These are phyloP conservation scores for Candida takata DNA, from an alignment of 805 yeast genomes.

Conservation along the genomic window DNA sequence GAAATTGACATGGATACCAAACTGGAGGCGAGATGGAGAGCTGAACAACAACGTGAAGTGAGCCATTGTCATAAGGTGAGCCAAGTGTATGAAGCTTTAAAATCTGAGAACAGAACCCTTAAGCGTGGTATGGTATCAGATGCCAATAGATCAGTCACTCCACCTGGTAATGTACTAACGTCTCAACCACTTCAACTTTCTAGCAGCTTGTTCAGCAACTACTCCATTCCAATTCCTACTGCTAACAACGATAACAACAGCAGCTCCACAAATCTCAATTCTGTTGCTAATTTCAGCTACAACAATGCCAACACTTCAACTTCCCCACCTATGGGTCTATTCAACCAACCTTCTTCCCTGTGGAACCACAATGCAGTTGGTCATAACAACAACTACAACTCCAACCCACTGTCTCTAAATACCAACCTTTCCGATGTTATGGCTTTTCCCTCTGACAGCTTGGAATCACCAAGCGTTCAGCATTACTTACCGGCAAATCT, in stretches of 20 bases:
- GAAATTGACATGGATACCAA: constrained; percentile 28
- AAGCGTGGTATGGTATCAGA: constrained; percentile 5
- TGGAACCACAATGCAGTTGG: constrained; percentile 7
- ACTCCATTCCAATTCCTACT: neutral
- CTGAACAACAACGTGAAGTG: constrained; percentile 31
- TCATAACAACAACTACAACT: constrained; percentile 1
- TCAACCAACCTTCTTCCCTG: constrained; percentile 2
- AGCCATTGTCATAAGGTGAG: constrained; percentile 23
- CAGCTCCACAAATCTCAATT: neutral
- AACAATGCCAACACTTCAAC: neutral
- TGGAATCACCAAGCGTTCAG: constrained; percentile 28
- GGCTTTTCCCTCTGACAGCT: constrained; percentile 11
- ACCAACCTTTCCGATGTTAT: constrained; percentile 4
- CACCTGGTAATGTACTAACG: neutral
- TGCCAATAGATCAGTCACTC: constrained; percentile 1
- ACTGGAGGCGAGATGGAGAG: constrained; percentile 34
- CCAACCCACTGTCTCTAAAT: constrained; percentile 6
- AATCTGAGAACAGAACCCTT: constrained; percentile 11
- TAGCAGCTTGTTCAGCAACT: neutral
- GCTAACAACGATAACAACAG: constrained; percentile 1
- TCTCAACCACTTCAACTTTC: neutral
- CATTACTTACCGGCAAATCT: constrained; percentile 31
- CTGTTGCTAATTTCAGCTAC: constrained; percentile 3
- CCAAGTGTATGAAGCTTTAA: constrained; percentile 13
- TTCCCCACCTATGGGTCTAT: neutral